Conservation (phyloP, 1,139 yeast genomes). For the Yamadazyma atmosphaerica region DNA sequence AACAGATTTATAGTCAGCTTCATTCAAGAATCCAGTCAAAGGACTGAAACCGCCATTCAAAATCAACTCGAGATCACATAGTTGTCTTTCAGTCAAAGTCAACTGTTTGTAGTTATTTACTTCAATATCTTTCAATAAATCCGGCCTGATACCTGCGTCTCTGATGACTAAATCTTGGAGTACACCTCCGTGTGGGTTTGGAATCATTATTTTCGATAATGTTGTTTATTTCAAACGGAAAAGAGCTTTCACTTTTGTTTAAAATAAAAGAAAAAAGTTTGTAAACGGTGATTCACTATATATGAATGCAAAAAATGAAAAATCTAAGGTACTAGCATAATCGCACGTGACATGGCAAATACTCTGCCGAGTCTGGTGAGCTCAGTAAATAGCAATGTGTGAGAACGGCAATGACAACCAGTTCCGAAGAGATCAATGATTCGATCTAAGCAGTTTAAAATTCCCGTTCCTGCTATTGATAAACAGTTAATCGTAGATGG, state of each 20-base stretch:
- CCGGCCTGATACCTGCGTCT: conserved; percentile 62
- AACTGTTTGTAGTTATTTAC: conserved; percentile 47
- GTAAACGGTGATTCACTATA: neutral
- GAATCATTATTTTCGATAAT: conserved; percentile 46
- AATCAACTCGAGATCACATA: conserved; percentile 90
- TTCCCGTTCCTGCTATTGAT: neutral
- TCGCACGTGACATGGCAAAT: conserved; percentile 25
- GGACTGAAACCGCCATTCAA: conserved; percentile 96
- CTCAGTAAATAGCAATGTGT: no score
- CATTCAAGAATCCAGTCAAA: conserved; percentile 77
- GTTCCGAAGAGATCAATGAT: no score
- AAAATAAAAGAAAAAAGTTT: no score
- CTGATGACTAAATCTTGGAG: conserved; percentile 84
- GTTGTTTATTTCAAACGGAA: neutral
- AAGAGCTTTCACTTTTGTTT: no score
- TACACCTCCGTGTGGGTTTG: conserved; percentile 88
- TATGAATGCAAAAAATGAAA: neutral
- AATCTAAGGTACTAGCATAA: conserved; percentile 10
- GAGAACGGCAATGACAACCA: no score
- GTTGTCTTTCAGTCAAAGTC: conserved; percentile 78
- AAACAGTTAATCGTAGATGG: neutral
- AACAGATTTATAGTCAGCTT: conserved; percentile 79
- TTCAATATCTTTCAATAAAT: conserved; percentile 59
- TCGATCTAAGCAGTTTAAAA: no score
- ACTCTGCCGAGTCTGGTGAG: neutral